Evolutionary conservation across 1,139 yeast genomes (phyloP), one percentile per base, ranked within the genome.

Genomic region (Blastobotrys raffinosifermentans): DNA sequence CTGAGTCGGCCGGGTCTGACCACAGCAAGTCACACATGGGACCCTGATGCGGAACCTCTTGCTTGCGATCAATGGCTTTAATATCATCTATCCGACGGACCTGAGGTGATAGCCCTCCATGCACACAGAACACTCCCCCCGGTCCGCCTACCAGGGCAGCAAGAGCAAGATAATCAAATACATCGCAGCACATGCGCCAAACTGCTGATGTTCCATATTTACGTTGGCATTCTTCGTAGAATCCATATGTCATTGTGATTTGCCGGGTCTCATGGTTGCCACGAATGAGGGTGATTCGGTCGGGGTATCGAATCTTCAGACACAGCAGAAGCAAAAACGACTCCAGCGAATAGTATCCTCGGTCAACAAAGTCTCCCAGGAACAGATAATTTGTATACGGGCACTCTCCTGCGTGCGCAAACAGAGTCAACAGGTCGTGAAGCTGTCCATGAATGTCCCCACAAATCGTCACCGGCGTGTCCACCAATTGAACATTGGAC

Each of bases 11-110:
- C 1, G 98, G 98, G 55, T 91, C 98, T 2, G 94, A 82, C 98
- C 98, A 91, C 39, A 91, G 68, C 54, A 91, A 67, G 58, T 91
- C 98, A 66, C 98, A 91, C 96, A 91, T 89, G 27, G 96, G 95
- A 25, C 98, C 98, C 63, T 89, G 97, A 58, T 91, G 97, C 14
- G 98, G 98, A 27, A 91, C 97, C 63, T 91, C 98, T 64, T 91
- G 97, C 46, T 77, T 79, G 53, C 96, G 69, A 59, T 87, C 93
- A 43, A 87, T 77, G 42, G 77, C 75, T 46, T 94, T 68, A 37
- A 91, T 93, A 63, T 86, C 83, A 70, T 85, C 93, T 43, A 91
- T 72, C 22, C 80, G 73, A 48, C 80, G 80, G 46, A 89, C 78
- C 67, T 85, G 85, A 32, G 98, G 98, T 8, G 95, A 83, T 43